Base-by-base conservation (phyloP, 1,284 basidiomycete species). In the Marasmius oreades region DNA sequence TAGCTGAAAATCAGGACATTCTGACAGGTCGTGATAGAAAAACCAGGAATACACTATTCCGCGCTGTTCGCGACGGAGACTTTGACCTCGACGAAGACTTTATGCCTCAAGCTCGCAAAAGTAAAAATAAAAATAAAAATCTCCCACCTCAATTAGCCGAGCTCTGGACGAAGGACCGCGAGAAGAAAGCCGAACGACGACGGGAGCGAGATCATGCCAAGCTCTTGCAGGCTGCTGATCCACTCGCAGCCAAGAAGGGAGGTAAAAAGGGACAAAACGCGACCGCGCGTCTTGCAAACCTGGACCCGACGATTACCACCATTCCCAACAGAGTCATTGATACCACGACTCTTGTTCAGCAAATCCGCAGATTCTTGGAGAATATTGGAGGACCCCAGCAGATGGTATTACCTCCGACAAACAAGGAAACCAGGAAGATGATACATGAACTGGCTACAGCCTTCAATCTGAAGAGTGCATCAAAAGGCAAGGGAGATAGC, bases 101-200 rank as follows among this genome's bases (percentile, higher is more conserved):
- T 14, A 36, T 67, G 70, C 63, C 61, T 55, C 58, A 62, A 46
- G 42, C 67, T n/a, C 26, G 31, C 47, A 74, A 75, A 47, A 79
- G 77, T 59, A 88, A 88, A 65, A 77, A 84, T 55, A 85, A 83
- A 58, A 67, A 72, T 39, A 77, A 79, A 59, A 62, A 71, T 53
- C 70, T 93, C 51, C 84, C 90, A 0, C 68, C 75, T 1, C 80
- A 87, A 8, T 77, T 97, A 1, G 79, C 79, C 58, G 80, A 73
- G 0, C 88, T 88, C 61, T 96, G 93, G 93, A 81, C 85, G 58
- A 80, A 80, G 52, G 94, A 96, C 66, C 87, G 92, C 1, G 73
- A 77, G 53, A 89, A 86, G 72, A 97, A 96, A 70, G 92, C 92
- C 0, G 85, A 85, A 57, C 73, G 78, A 67, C 95, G 93, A 69